Percentiles rank a stretch among this genome's conserved stretches.
These are phyloP conservation scores for Geranomyces variabilis DNA, from an alignment of 192 early-diverging fungal species.

Conservation along the genomic window DNA sequence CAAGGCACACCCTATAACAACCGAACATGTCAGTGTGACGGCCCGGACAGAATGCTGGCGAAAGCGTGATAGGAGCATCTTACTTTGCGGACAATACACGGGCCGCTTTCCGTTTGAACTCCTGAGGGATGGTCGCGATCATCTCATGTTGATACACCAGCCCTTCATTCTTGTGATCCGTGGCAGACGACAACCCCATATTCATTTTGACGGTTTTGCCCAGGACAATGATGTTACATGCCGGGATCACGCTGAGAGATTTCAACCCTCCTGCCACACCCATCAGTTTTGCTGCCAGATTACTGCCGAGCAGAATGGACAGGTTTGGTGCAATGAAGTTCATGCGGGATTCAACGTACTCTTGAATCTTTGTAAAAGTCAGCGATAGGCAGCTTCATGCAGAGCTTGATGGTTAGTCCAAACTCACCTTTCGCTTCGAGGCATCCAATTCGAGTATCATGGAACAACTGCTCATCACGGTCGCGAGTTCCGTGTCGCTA, in stretches of 20 bases:
- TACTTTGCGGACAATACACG: constrained; percentile 82
- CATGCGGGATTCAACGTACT: constrained; percentile 92
- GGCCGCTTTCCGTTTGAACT: constrained; percentile 77
- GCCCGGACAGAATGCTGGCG: background rate
- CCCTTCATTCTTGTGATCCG: constrained; percentile 75
- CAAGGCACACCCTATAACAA: constrained; percentile 60
- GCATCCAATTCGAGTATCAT: constrained; percentile 73
- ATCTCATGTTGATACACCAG: constrained; percentile 79
- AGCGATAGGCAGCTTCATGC: background rate
- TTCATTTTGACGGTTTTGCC: constrained; percentile 56
- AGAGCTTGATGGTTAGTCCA: background rate
- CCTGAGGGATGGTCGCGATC: constrained; percentile 67
- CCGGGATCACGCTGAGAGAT: constrained; percentile 83
- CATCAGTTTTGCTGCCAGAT: constrained; percentile 87
- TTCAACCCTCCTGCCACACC: constrained; percentile 88
- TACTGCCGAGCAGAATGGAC: constrained; percentile 80
- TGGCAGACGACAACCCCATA: constrained; percentile 68
- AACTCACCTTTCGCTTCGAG: constrained; percentile 61
- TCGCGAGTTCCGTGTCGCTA: constrained; percentile 59
- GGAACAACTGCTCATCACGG: constrained; percentile 79
- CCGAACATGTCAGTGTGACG: no score
- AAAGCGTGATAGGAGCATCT: constrained; percentile 19
- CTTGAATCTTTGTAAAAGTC: no score
- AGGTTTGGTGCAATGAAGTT: constrained; percentile 92
- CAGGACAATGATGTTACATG: constrained; percentile 84